Percentiles rank a stretch among this genome's conserved stretches.
Conservation (phyloP, 306 rosid genomes). For the Vicia villosa region DNA sequence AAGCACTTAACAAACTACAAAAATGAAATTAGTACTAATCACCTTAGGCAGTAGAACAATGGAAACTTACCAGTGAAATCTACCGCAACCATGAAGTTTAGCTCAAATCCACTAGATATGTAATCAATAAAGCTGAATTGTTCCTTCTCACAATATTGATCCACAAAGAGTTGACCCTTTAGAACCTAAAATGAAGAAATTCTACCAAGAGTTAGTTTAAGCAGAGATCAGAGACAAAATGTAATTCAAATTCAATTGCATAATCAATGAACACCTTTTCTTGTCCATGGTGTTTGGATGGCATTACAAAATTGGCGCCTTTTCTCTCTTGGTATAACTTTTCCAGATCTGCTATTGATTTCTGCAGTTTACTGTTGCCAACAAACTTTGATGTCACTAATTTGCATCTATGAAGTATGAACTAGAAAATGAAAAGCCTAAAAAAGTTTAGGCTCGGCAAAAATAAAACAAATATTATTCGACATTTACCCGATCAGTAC, state of each 20-base stretch:
- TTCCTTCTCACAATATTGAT: conserved; percentile 62
- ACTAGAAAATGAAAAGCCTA: conserved; percentile 15
- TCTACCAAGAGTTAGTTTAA: conserved; percentile 16
- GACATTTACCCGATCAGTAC: conserved; percentile 69
- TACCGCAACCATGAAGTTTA: no score
- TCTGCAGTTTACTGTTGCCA: conserved; percentile 60
- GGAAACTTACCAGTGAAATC: no score
- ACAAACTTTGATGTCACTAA: conserved; percentile 20
- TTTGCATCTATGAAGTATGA: conserved; percentile 10
- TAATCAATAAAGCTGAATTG: conserved; percentile 83
- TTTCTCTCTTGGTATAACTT: no score
- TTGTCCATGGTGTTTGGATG: no score
- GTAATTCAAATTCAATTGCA: not conserved
- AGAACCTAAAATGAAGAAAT: conserved; percentile 48
- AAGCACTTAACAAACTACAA: no score
- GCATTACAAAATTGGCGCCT: no score
- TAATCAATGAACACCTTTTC: conserved; percentile 36
- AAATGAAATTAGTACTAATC: no score
- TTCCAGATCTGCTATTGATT: conserved; percentile 74
- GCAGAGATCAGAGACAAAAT: conserved; percentile 5
- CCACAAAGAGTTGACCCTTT: conserved; percentile 84
- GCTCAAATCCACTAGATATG: conserved; percentile 82
- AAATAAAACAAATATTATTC: conserved; percentile 1
- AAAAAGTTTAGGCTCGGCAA: not conserved
- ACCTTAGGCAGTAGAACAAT: no score